A percentile compares a stretch with the other conserved stretches of the same genome.
Conservation (phyloP, 306 rosid species). For the Corylus americana region DNA sequence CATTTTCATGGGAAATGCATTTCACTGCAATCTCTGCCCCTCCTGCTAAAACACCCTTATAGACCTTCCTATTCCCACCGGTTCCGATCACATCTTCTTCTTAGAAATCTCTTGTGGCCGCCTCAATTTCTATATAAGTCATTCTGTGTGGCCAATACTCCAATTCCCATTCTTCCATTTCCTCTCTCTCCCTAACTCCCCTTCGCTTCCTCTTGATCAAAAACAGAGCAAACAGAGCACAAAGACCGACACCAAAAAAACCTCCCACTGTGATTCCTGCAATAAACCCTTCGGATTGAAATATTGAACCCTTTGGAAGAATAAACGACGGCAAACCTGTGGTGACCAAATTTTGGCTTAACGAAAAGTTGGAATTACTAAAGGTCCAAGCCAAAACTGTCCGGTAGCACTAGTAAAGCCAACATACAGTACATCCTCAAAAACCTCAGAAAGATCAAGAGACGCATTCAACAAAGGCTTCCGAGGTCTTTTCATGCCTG, state of each 20-base stretch:
- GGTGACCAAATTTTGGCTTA: constrained; percentile 58
- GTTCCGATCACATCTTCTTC: constrained; percentile 77
- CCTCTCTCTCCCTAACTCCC: constrained; percentile 47
- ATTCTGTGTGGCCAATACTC: constrained; percentile 94
- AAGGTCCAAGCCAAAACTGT: constrained; percentile 77
- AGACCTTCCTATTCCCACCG: constrained; percentile 86
- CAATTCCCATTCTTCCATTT: constrained; percentile 95
- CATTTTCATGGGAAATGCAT: constrained; percentile 64
- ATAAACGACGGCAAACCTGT: constrained; percentile 70
- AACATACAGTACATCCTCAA: constrained; percentile 69
- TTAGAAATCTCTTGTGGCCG: constrained; percentile 56
- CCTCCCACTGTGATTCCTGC: constrained; percentile 48
- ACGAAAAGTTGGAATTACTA: constrained; percentile 59
- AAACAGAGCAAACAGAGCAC: constrained; percentile 41
- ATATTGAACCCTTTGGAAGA: constrained; percentile 62
- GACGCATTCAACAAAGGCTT: constrained; percentile 50
- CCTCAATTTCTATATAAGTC: constrained; percentile 55
- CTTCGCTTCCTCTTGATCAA: constrained; percentile 40
- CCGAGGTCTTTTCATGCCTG: constrained; percentile 51
- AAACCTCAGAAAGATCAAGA: constrained; percentile 56
- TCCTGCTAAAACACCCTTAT: constrained; percentile 61
- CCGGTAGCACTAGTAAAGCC: constrained; percentile 89
- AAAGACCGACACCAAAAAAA: constrained; percentile 31
- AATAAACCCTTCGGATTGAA: constrained; percentile 55
- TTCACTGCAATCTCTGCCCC: constrained; percentile 75